Base-by-base conservation (phyloP, 345 rosid genomes). In the Eucalyptus microcorys region DNA sequence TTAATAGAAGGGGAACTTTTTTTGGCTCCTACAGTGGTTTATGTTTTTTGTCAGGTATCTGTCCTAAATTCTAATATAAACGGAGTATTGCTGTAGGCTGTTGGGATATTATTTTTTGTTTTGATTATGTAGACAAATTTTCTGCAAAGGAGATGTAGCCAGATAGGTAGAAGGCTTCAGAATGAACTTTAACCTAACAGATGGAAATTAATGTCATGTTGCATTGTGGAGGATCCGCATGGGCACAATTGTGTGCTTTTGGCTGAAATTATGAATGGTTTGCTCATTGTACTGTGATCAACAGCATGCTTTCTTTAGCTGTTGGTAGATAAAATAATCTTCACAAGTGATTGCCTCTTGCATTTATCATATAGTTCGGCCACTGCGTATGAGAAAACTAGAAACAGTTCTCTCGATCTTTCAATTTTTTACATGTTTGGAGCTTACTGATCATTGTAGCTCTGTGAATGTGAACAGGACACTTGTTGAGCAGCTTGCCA, bases 401-500 rank as follows among this genome's bases (percentile, higher is more conserved):
- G 47, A 76, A 76, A 40, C 47, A 40, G 47, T 76, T 76, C 26
- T 76, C 84, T 40, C 15, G 21, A 86, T 86, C 32, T 86, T 40
- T 42, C 11, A 52, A 10, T 53, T 76, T 40, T 76, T 76, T 37
- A 76, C 47, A 21, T 40, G 30, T 76, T 76, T 76, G 84, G 47
- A 76, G 87, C 85, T 57, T 71, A 8, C 88, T 88, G 52, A 40
- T 76, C 30, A 40, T 76, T 21, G 47, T 40, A 76, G 47, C 13
- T 37, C 47, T 40, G 7, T 76, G 24, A 71, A 76, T 40, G 90
- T 81, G 68, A 68, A 88, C 95, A 98, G 99, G 91, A 92, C 91
- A 88, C 98, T 98, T 64, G 99, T 97, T 45, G 97, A 96, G 94
- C 95, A 95, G 91, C 94, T 96, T 87, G 99, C 97, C 34, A 93